Conservation (phyloP, 441 rosid genomes). For the Codiaeum variegatum region DNA sequence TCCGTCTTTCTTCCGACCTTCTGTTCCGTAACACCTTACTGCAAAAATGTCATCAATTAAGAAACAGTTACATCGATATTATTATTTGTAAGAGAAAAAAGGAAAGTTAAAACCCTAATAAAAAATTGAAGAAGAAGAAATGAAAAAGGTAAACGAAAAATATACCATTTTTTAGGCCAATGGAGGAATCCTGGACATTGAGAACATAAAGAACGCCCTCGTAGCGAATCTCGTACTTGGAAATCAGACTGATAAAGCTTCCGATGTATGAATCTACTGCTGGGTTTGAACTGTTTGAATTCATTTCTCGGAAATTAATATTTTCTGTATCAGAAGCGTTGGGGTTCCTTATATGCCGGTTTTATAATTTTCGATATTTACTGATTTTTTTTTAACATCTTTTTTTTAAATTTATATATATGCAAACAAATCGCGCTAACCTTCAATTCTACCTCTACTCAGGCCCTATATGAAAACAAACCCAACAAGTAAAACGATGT, state of each 20-base stretch:
- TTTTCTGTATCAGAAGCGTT: neutral
- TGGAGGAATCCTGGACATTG: constrained; percentile 39
- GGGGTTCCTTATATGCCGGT: no score
- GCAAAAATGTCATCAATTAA: constrained; percentile 5
- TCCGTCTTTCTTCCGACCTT: constrained; percentile 79
- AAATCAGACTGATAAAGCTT: constrained; percentile 52
- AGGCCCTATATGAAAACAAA: no score
- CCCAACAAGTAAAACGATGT: no score
- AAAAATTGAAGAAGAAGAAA: neutral
- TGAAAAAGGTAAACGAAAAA: neutral
- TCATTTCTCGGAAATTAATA: neutral
- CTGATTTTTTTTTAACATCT: no score
- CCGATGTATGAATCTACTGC: constrained; percentile 48
- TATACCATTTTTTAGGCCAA: constrained; percentile 57
- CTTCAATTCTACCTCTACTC: no score
- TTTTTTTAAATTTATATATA: no score
- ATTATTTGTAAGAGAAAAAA: constrained; percentile 1
- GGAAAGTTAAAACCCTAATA: neutral
- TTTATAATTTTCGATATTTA: no score
- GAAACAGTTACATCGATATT: neutral
- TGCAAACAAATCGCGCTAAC: no score
- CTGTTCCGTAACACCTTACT: constrained; percentile 88
- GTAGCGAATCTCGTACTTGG: constrained; percentile 60
- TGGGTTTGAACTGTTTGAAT: constrained; percentile 14
- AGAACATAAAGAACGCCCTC: constrained; percentile 56